Evolutionary conservation across 164 flowering plant species (phyloP).

Genomic region (Vitis rupestris): DNA sequence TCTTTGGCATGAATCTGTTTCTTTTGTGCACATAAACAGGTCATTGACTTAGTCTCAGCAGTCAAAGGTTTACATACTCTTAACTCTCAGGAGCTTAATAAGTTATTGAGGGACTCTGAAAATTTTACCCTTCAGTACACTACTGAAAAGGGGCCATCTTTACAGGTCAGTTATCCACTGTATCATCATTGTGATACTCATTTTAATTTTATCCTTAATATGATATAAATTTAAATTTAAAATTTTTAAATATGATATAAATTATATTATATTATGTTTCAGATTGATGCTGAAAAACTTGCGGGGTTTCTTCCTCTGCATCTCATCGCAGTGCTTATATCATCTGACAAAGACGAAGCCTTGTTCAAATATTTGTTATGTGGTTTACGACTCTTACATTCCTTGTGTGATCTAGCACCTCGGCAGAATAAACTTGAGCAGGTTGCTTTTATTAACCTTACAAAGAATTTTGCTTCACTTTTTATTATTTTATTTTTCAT

Average conservation of each 20-base stretch:
- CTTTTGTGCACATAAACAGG: conserved; percentile 41
- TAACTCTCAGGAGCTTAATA: conserved; percentile 65
- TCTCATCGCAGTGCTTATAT: conserved; percentile 69
- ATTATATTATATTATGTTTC: conserved; percentile 26
- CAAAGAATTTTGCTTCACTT: neutral
- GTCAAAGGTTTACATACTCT: conserved; percentile 71
- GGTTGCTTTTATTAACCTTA: conserved; percentile 35
- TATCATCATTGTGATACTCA: neutral
- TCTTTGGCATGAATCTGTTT: neutral
- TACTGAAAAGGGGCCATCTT: conserved; percentile 45
- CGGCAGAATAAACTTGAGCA: conserved; percentile 80
- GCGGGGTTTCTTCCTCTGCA: conserved; percentile 77
- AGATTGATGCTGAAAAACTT: conserved; percentile 82
- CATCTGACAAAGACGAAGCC: conserved; percentile 53
- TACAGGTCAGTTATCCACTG: conserved; percentile 45
- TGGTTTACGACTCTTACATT: conserved; percentile 74
- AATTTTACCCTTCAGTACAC: conserved; percentile 37
- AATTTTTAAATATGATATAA: neutral
- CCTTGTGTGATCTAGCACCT: conserved; percentile 70
- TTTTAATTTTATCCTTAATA: neutral
- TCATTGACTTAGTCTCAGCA: conserved; percentile 58
- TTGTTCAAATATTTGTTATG: conserved; percentile 57
- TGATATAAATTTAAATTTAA: too few species aligned
- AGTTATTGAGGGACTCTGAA: conserved; percentile 68
- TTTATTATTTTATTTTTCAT: neutral